A percentile compares a stretch with the other conserved stretches of the same genome.
These are phyloP conservation scores for Penicillium decumbens DNA, from an alignment of 2,329 filamentous ascomycete genomes.

Conservation along the genomic window DNA sequence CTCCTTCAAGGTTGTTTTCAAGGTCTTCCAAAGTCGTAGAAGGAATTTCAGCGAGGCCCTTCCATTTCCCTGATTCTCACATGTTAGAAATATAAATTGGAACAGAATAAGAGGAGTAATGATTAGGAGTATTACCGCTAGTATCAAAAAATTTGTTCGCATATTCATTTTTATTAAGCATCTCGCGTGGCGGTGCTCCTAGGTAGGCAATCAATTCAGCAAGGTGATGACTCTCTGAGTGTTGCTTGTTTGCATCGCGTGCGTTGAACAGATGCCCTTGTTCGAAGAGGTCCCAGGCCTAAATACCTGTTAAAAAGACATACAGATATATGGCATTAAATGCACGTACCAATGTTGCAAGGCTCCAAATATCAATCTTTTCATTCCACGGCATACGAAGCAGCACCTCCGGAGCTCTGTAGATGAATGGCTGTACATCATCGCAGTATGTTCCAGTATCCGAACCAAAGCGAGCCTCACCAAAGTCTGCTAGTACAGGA, in stretches of 20 bases:
- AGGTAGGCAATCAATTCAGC: slow-evolving; percentile 39
- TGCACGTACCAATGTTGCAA: slow-evolving; percentile 19
- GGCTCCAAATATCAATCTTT: slow-evolving; percentile 28
- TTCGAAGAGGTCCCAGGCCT: slow-evolving; percentile 26
- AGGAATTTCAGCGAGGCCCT: slow-evolving; percentile 8
- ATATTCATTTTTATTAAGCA: slow-evolving; percentile 31
- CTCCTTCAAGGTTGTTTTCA: slow-evolving; percentile 11
- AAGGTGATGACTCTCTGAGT: slow-evolving; percentile 25
- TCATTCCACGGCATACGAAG: slow-evolving; percentile 22
- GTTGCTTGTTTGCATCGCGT: slow-evolving; percentile 8
- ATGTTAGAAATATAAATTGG: neutral
- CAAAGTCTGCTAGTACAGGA: slow-evolving; percentile 29
- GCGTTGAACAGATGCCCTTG: slow-evolving; percentile 9
- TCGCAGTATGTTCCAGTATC: neutral
- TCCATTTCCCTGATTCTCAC: slow-evolving; percentile 15
- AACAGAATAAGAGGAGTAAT: no score
- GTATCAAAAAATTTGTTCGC: slow-evolving; percentile 17
- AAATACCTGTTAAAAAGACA: neutral
- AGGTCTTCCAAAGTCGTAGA: slow-evolving; percentile 10
- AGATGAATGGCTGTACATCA: slow-evolving; percentile 22
- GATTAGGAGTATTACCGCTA: slow-evolving; percentile 4
- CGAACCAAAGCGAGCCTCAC: slow-evolving; percentile 21
- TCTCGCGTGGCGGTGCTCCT: slow-evolving; percentile 33
- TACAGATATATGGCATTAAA: neutral
- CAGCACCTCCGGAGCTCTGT: slow-evolving; percentile 24